Evolutionary conservation across 164 flowering plant genomes (phyloP), one percentile per base, ranked within the genome.

Genomic region (Echeveria elegans): DNA sequence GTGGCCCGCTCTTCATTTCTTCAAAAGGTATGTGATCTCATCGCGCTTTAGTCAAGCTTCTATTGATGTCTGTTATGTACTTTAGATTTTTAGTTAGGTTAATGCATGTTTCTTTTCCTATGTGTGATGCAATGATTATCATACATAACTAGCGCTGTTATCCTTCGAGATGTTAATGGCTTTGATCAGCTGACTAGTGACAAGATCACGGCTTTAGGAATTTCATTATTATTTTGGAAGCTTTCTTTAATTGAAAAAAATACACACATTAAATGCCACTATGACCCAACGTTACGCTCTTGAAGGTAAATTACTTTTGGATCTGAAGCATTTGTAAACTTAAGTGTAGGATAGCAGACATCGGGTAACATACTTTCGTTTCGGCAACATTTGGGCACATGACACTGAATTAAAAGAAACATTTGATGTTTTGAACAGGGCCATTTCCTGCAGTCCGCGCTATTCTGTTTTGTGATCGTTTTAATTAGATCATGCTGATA

Each of bases 1-100:
- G 96, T 72, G 96, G 98, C 30, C 98, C 96, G 1, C 91, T 92
- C 63, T 90, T 88, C 79, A 92, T 92, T 76, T 90, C 96, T 12
- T 92, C 98, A 10, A 92, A 88, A 87, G 98, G 98, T 92, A 48
- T 64, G 85, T 71, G 11, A 38, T 23, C n/a, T 50, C 23, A 24
- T 30, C 6, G 52, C 2, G 10, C 37, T 30, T 63, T 31, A 30
- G 1, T 2, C 18, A 65, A 41, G 16, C 63, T 7, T 6, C 37
- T 34, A 34, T 34, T 34, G 7, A 19, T 19, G 66, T n/a, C 41
- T 37, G 29, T n/a, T 23, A n/a, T n/a, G 8, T 30, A 8, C 10
- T 43, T 5, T 43, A 43, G n/a, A n/a, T n/a, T 32, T 32, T 32
- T 8, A 29, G 63, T 60, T 60, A 10, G 6, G 31, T 61, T 62